These are phyloP conservation scores for Penicillium sp. DNA, from an alignment of 2,329 filamentous ascomycete species.

Conservation along the genomic window DNA sequence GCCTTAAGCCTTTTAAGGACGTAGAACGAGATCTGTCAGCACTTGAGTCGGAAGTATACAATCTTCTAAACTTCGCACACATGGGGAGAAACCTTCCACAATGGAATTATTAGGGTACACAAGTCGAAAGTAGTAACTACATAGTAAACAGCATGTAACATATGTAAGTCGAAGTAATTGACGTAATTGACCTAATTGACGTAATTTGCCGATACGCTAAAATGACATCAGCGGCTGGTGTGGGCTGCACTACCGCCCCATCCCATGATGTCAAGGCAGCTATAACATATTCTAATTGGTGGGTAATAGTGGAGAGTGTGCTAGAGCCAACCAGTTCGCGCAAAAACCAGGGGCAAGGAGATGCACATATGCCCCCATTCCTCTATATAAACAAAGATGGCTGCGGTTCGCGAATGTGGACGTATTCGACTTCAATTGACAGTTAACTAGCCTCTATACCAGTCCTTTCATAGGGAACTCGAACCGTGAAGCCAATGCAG, in stretches of 20 bases:
- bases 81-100: background rate
- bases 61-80: background rate
- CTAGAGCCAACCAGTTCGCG: slow-evolving; percentile 15
- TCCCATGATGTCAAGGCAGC: slow-evolving; percentile 21
- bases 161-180: background rate
- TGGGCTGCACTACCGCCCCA: background rate
- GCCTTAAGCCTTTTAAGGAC: background rate
- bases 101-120: background rate
- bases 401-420: slow-evolving; percentile 1
- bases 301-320: background rate
- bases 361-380: slow-evolving; percentile 6
- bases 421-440: background rate
- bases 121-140: background rate
- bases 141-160: no score
- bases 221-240: slow-evolving; percentile 28
- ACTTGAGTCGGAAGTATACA: background rate
- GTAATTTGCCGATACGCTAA: background rate
- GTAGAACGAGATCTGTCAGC: background rate
- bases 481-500: background rate
- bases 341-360: slow-evolving; percentile 8
- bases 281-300: slow-evolving; percentile 12
- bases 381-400: slow-evolving; percentile 21
- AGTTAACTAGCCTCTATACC: background rate
- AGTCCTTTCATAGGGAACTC: background rate
- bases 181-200: background rate